Evolutionary conservation across 2,329 filamentous ascomycete genomes (phyloP), one percentile per base, ranked within the genome.

Genomic region (Penicillium sp.): DNA sequence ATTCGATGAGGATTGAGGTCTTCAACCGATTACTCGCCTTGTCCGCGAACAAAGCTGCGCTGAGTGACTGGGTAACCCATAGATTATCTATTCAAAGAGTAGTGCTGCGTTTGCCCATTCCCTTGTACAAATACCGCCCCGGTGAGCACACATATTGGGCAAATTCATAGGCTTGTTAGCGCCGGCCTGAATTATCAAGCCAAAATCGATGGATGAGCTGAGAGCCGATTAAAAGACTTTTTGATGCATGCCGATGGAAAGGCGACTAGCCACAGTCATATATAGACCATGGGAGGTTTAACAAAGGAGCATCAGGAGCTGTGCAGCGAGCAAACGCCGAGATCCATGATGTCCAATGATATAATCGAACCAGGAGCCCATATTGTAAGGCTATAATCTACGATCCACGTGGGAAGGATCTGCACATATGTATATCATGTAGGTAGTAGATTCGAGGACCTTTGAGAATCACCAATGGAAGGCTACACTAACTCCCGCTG

Each of bases 401-500:
- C 6, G 10, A 6, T 34, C 29, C 32, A 46, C 7, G 16, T 32
- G 13, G 6, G 8, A 41, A n/a, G 35, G 29, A 42, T 49, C 3
- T 34, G 16, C 23, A 5, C 12, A 39, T 52, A 41, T 21, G 31
- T 25, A 13, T 23, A 46, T n/a, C 40, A 54, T 59, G 54, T 52
- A 55, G 52, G 48, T 52, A 44, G 31, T 50, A 47, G 58, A 37
- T 41, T 54, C 34, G 32, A 59, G 35, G 46, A 39, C 46, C 39
- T 34, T 45, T 3, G 9, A 31, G 27, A 53, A 34, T 52, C 52
- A 54, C 46, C 54, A 54, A 52, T 64, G 50, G 49, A 65, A 58
- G 54, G 57, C 64, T 63, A 60, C 15, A 67, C 64, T 63, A 70
- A 71, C 67, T 66, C 69, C 68, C 65, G 68, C 67, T 71, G 59